These are phyloP conservation scores for Rhizopogon vesiculosus DNA, from an alignment of 768 basidiomycete species.

Conservation along the genomic window DNA sequence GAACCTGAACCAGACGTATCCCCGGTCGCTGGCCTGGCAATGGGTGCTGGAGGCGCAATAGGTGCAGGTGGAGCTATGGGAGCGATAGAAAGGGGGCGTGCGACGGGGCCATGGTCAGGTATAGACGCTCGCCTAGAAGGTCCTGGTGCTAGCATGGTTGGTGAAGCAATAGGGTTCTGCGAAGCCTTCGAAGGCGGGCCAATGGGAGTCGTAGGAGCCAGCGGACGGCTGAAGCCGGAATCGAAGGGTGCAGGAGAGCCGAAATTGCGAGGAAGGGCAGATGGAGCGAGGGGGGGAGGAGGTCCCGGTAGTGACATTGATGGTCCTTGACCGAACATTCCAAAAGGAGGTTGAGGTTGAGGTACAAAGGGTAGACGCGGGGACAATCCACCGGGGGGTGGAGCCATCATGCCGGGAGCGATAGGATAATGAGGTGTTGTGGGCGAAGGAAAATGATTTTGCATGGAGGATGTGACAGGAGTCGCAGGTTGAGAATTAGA, in stretches of 20 bases:
- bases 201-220: slow-evolving; percentile 45
- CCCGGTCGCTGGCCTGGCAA: slow-evolving; percentile 44
- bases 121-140: slow-evolving; percentile 43
- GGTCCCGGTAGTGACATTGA: slow-evolving; percentile 41
- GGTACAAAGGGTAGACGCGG: slow-evolving; percentile 50
- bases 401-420: slow-evolving; percentile 37
- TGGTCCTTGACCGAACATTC: slow-evolving; percentile 40
- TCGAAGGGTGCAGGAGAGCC: slow-evolving; percentile 52
- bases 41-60: slow-evolving; percentile 64
- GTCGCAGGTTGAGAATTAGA: slow-evolving; percentile 42
- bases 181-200: slow-evolving; percentile 43
- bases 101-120: slow-evolving; percentile 46
- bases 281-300: slow-evolving; percentile 46
- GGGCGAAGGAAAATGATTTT: slow-evolving; percentile 38
- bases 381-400: slow-evolving; percentile 38
- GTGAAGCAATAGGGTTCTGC: slow-evolving; percentile 33
- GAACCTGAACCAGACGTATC: slow-evolving; percentile 51
- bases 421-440: slow-evolving; percentile 47
- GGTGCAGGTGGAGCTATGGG: slow-evolving; percentile 64
- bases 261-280: slow-evolving; percentile 51
- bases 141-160: slow-evolving; percentile 40
- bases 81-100: slow-evolving; percentile 33
- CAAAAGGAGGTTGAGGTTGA: slow-evolving; percentile 39
- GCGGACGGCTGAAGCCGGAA: slow-evolving; percentile 37
- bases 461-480: slow-evolving; percentile 26